phyloP scores from a whole-genome alignment of 2,329 filamentous ascomycete species.

The Colletotrichum graminicola region DNA sequence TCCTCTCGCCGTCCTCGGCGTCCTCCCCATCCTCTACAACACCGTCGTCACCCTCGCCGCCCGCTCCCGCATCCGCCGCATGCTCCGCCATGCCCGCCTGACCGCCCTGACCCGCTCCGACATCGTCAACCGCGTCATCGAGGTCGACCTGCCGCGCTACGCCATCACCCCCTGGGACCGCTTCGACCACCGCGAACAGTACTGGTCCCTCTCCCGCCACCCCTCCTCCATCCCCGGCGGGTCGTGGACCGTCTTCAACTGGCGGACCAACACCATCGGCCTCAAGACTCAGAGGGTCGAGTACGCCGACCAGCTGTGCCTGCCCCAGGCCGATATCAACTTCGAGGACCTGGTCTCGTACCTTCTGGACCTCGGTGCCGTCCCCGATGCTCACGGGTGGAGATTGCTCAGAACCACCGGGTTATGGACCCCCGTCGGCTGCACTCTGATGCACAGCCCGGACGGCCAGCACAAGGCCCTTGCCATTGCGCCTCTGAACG shows the following conservation, averaged over 20 bases:
- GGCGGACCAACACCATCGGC: constrained; percentile 73
- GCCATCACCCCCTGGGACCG: constrained; percentile 72
- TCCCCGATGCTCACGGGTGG: constrained; percentile 71
- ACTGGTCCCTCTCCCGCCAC: constrained; percentile 68
- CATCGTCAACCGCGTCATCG: constrained; percentile 74
- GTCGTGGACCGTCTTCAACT: constrained; percentile 75
- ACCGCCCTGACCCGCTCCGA: constrained; percentile 72
- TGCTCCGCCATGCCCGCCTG: constrained; percentile 67
- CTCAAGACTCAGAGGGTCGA: constrained; percentile 73
- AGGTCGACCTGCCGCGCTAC: constrained; percentile 74
- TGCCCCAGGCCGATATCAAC: constrained; percentile 64
- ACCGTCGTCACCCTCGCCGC: constrained; percentile 70
- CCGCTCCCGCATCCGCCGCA: constrained; percentile 70
- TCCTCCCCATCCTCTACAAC: constrained; percentile 76
- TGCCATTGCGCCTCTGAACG: constrained; percentile 66
- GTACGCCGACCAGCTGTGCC: constrained; percentile 68
- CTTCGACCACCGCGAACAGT: constrained; percentile 63
- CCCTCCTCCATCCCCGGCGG: constrained; percentile 70
- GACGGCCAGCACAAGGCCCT: constrained; percentile 63
- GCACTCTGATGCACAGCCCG: constrained; percentile 66
- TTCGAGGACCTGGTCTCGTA: constrained; percentile 74
- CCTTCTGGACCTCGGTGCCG: constrained; percentile 72
- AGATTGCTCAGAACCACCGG: constrained; percentile 67
- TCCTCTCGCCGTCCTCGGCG: constrained; percentile 70
- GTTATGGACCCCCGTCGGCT: constrained; percentile 71